phyloP scores from a whole-genome alignment of 345 rosid species.

The Geranium rotundifolium region DNA sequence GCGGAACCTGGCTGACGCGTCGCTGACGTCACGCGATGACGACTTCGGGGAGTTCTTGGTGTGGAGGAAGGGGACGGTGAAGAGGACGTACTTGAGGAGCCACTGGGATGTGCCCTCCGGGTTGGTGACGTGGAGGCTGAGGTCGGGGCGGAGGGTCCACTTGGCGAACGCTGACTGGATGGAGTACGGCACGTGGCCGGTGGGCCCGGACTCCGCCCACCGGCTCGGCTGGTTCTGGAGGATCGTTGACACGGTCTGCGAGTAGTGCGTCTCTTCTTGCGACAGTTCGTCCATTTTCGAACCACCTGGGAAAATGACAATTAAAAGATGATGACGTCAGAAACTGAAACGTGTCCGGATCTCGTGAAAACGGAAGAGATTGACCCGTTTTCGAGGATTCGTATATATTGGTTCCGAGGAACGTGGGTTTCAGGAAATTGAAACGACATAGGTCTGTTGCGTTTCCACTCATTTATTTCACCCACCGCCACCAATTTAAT shows the following conservation, averaged over 20 bases:
- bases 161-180: slow-evolving; percentile 55
- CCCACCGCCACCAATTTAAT: too few species aligned
- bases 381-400: too few species aligned
- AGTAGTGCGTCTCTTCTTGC: slow-evolving; percentile 67
- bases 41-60: slow-evolving; percentile 44
- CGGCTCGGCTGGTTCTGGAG: slow-evolving; percentile 47
- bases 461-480: too few species aligned
- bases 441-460: too few species aligned
- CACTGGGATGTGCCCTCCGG: slow-evolving; percentile 52
- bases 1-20: slow-evolving; percentile 21
- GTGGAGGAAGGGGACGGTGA: slow-evolving; percentile 70
- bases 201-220: slow-evolving; percentile 37
- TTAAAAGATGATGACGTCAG: too few species aligned
- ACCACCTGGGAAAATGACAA: too few species aligned
- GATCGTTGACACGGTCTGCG: slow-evolving; percentile 79
- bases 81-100: slow-evolving; percentile 72
- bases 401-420: too few species aligned
- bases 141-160: slow-evolving; percentile 43
- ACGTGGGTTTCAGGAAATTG: too few species aligned
- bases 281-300: slow-evolving; percentile 33
- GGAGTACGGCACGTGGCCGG: slow-evolving; percentile 25
- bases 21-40: slow-evolving; percentile 21
- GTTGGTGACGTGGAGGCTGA: slow-evolving; percentile 20
- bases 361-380: too few species aligned
- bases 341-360: too few species aligned